A percentile compares a stretch with the other conserved stretches of the same genome.
Conservation (phyloP, 768 basidiomycete genomes). For the Fomitopsis serialis region DNA sequence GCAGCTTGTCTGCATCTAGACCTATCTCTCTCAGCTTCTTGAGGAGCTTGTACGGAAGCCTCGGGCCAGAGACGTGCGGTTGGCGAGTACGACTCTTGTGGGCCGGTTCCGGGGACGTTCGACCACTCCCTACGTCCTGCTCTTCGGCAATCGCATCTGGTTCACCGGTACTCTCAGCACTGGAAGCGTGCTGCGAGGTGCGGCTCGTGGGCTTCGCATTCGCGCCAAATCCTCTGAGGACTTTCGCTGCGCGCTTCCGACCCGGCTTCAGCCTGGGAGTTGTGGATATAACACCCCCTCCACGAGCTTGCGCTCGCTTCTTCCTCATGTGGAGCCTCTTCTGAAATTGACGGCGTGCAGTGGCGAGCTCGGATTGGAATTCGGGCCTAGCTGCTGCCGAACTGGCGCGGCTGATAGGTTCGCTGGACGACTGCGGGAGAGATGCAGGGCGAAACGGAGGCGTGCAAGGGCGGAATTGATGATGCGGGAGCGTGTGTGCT, state of each 20-base stretch:
- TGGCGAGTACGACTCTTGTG: conserved; percentile 9
- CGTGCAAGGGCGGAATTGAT: neutral
- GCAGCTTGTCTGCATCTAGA: conserved; percentile 40
- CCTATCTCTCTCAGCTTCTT: conserved; percentile 36
- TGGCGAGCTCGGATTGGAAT: conserved; percentile 29
- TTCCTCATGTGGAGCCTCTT: conserved; percentile 73
- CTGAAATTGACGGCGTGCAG: conserved; percentile 45
- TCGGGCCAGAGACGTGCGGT: conserved; percentile 31
- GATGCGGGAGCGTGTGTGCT: neutral
- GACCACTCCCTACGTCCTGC: no score
- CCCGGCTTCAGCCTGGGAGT: conserved; percentile 36
- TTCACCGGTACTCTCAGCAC: neutral
- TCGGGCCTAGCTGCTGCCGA: neutral
- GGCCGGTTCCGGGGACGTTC: no score
- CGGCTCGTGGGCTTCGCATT: neutral
- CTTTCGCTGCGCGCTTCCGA: conserved; percentile 14
- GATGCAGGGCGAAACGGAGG: neutral
- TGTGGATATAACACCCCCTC: conserved; percentile 25
- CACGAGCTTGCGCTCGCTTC: conserved; percentile 50
- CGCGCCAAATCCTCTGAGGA: neutral
- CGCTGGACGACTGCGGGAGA: neutral
- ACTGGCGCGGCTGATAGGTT: conserved; percentile 2
- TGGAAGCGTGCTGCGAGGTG: conserved; percentile 7
- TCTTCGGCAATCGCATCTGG: conserved; percentile 8
- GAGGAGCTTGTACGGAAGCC: conserved; percentile 40